phyloP scores from a whole-genome alignment of 2,329 filamentous ascomycete species.

The Alternaria sp. region DNA sequence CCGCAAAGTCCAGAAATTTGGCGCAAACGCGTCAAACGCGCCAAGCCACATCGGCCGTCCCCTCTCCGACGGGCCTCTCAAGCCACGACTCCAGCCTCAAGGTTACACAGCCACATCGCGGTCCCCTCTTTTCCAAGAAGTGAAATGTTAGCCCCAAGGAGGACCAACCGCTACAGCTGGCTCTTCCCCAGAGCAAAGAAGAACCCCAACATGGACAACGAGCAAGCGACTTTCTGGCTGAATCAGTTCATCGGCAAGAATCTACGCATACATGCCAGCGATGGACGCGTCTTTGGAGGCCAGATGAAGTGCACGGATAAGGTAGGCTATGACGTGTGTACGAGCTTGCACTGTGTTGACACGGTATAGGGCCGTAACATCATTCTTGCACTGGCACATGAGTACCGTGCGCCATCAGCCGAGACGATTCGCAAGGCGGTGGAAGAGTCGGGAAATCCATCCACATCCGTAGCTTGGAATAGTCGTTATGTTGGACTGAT shows the following conservation, averaged over 20 bases:
- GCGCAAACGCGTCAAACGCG: conserved; percentile 37
- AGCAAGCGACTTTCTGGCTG: conserved; percentile 65
- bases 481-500: conserved; percentile 88
- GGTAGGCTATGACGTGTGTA: conserved; percentile 59
- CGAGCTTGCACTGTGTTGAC: background rate
- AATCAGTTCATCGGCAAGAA: conserved; percentile 77
- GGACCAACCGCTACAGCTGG: conserved; percentile 26
- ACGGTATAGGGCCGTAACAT: conserved; percentile 79
- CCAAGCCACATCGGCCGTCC: conserved; percentile 28
- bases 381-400: conserved; percentile 83
- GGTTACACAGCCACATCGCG: conserved; percentile 23
- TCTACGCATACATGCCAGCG: conserved; percentile 79
- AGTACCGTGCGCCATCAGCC: conserved; percentile 77
- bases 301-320: conserved; percentile 94
- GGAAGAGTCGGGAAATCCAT: conserved; percentile 53
- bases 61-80: conserved; percentile 6
- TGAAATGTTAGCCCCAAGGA: conserved; percentile 17
- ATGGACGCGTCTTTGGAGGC: conserved; percentile 88
- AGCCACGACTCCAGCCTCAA: conserved; percentile 18
- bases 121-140: conserved; percentile 19
- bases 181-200: conserved; percentile 27
- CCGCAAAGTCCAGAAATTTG: conserved; percentile 23
- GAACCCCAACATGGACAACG: conserved; percentile 56
- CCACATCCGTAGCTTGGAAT: conserved; percentile 72
- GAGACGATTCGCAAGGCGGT: conserved; percentile 53